Evolutionary conservation across 2,329 filamentous ascomycete genomes (phyloP), one percentile per base, ranked within the genome.

Genomic region (Aspergillus pseudoglaucus): DNA sequence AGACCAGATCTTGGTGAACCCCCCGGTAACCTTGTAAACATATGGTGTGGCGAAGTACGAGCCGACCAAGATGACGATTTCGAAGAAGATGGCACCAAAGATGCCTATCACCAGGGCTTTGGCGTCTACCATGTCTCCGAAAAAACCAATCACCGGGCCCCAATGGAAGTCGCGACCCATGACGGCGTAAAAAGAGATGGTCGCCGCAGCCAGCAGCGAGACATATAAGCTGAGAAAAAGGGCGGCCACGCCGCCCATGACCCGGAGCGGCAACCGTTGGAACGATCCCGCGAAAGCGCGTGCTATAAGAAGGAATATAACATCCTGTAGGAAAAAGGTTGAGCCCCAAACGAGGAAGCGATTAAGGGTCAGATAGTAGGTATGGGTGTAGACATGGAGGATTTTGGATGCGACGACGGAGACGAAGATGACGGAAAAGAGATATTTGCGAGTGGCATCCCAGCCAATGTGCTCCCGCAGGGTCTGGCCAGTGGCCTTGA

Each of bases 371-470:
- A 61, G 51, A 10, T 58, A 60, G 39, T 47, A 56, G 15, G 52
- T 41, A 44, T 61, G 59, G 15, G 57, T 56, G 52, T 58, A 59
- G 23, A 61, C 56, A 42, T 59, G 58, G 39, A 61, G 52, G 17
- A 52, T 2, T 48, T 61, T 61, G 32, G 58, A 57, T 42, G 44
- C 47, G 38, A 61, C 40, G 20, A 58, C 50, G 12, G 58, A 48
- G 47, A 60, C 53, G 35, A 59, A 57, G 3, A 52, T 32, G 2
- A 60, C 50, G 10, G 53, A 51, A 45, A 61, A 61, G 39, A 52
- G 59, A 37, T 55, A 60, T 33, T 35, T 40, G 22, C 51, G 51
- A 18, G 45, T 41, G 32, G 39, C 38, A 12, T 27, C 42, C 47
- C 47, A 49, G 40, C 25, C 25, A 12, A 10, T 30, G 9, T 12